Evolutionary conservation across 257 asterid species (phyloP), one percentile per base, ranked within the genome.

Genomic region (Coffea eugenioides): DNA sequence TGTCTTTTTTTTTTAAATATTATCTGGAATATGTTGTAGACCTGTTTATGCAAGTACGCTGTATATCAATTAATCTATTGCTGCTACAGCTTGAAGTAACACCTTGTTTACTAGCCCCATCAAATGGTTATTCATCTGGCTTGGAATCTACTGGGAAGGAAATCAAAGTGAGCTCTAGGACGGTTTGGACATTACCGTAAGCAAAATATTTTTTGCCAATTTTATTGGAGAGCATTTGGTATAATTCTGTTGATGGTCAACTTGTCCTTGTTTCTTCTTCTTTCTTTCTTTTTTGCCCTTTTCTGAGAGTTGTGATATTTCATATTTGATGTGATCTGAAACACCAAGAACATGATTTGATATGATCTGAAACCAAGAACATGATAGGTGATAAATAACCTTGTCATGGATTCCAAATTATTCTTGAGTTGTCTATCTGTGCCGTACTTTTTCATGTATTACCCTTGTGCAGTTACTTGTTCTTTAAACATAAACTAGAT

Each of bases 121-220:
- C 84, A 78, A 88, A 46, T 77, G 88, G 80, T 43, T 75, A 80
- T 82, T 83, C 83, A 31, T 83, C 88, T 59, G 74, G 74, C 79
- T 66, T 67, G 75, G 86, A 85, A 67, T 72, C 87, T 56, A 84
- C 79, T 71, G 78, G 75, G 71, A 76, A 79, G 52, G 83, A 82
- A 61, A 77, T 67, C 51, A 89, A 83, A 83, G 71, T 45, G 67
- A 84, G 79, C 88, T 83, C 90, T 48, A 84, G 86, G 91, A 79
- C 86, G 46, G 98, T 93, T 56, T 93, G 97, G 98, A 84, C 92
- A 67, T 82, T 93, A 86, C 98, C 98, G 97, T 93, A 82, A 90
- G 98, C 90, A 73, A 65, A 56, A 72, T 21, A 31, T 21, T 71
- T 71, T 71, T 36, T 67, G 51, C 51, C 41, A 59, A 36, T 45